Evolutionary conservation across 371 early-diverging fungal species (phyloP).

Genomic region (Mucor ambiguus): DNA sequence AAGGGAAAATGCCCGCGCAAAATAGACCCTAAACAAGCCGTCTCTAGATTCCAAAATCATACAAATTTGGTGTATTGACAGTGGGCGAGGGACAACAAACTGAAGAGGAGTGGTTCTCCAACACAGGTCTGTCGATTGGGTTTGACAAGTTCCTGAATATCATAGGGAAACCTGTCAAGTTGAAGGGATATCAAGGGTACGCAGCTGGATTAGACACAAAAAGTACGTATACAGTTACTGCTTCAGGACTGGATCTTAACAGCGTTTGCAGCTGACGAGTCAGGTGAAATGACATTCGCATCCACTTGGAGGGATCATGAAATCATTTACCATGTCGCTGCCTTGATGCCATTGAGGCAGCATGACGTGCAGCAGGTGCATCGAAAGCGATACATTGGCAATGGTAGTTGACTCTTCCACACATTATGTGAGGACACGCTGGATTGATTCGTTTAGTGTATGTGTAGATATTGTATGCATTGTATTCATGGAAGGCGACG

Average conservation of each 20-base stretch:
- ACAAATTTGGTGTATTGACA: constrained; percentile 82
- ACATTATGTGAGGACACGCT: no score
- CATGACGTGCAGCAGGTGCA: constrained; percentile 80
- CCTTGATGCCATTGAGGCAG: constrained; percentile 71
- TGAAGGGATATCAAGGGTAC: constrained; percentile 80
- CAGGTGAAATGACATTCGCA: constrained; percentile 75
- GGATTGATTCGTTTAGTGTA: background rate
- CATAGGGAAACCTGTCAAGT: constrained; percentile 70
- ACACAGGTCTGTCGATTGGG: constrained; percentile 56
- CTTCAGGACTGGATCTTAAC: background rate
- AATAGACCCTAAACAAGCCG: background rate
- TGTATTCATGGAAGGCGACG: constrained; percentile 65
- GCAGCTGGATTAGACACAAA: constrained; percentile 82
- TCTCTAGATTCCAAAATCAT: constrained; percentile 60
- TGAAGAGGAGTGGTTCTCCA: constrained; percentile 81
- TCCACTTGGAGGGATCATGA: constrained; percentile 82
- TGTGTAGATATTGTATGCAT: constrained; percentile 70
- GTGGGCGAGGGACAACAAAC: constrained; percentile 68
- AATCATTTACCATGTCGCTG: constrained; percentile 88
- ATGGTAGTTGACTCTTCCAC: constrained; percentile 57
- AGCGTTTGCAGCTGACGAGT: constrained; percentile 54
- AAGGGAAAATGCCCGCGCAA: background rate
- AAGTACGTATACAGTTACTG: constrained; percentile 43
- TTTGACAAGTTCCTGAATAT: constrained; percentile 70
- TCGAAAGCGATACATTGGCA: constrained; percentile 85